phyloP scores from a whole-genome alignment of 2,329 filamentous ascomycete species.

The Trichoderma asperellum region DNA sequence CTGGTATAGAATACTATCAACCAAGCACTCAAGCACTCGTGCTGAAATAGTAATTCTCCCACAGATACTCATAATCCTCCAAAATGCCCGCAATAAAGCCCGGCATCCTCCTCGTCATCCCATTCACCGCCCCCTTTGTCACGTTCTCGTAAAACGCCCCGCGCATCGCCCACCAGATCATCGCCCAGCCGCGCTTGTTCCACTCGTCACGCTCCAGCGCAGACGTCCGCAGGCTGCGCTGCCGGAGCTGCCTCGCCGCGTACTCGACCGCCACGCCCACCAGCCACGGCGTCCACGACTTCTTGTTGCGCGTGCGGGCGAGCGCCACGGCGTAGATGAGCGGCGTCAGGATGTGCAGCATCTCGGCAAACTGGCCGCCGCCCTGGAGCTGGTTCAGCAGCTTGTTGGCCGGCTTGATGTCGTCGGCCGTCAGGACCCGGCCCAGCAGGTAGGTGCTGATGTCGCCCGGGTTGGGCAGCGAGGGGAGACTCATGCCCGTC shows the following conservation, averaged over 20 bases:
- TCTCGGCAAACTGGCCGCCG: conserved; percentile 74
- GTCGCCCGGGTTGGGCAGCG: conserved; percentile 77
- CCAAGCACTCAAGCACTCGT: conserved; percentile 54
- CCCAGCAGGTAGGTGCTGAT: conserved; percentile 86
- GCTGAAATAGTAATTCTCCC: conserved; percentile 96
- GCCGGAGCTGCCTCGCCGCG: conserved; percentile 78
- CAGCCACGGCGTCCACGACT: conserved; percentile 90
- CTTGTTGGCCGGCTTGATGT: conserved; percentile 88
- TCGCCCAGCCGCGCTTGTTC: conserved; percentile 82
- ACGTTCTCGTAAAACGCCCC: conserved; percentile 96
- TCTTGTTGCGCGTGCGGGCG: conserved; percentile 70
- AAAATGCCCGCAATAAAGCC: conserved; percentile 82
- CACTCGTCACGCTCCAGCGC: conserved; percentile 89
- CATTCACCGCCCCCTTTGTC: conserved; percentile 73
- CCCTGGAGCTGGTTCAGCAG: conserved; percentile 84
- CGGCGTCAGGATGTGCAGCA: conserved; percentile 89
- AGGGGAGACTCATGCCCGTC: conserved; percentile 83
- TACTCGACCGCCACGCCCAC: conserved; percentile 84
- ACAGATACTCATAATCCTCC: conserved; percentile 96
- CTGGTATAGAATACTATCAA: conserved; percentile 94
- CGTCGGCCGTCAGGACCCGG: conserved; percentile 91
- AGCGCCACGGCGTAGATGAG: conserved; percentile 85
- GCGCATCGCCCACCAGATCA: conserved; percentile 95
- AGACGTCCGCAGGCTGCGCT: conserved; percentile 79
- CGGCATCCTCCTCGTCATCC: conserved; percentile 75